A percentile compares a stretch with the other conserved stretches of the same genome.
Evolutionary conservation across 1,139 yeast species (phyloP).

Genomic region (Blastobotrys illinoisensis): DNA sequence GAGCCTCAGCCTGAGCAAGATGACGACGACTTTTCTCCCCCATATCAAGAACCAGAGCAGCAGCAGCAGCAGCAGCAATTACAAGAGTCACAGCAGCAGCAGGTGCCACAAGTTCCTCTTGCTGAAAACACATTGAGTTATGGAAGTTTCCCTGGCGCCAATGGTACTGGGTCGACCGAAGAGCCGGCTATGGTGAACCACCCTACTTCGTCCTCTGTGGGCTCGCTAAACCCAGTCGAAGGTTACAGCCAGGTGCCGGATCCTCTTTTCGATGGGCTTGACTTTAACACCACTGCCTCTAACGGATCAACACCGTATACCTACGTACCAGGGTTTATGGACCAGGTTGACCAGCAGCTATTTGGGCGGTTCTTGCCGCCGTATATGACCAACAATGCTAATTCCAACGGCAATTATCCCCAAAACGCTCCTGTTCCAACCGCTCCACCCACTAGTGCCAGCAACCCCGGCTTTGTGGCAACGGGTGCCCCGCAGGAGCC

Average conservation of each 20-base stretch:
- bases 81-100: no score
- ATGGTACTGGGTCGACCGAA: not conserved
- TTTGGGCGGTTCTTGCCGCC: slow-evolving; percentile 83
- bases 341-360: slow-evolving; percentile 73
- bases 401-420: not conserved
- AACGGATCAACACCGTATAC: slow-evolving; percentile 1
- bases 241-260: not conserved
- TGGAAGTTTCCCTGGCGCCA: not conserved
- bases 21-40: slow-evolving; percentile 3
- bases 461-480: not conserved
- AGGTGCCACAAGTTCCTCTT: no score
- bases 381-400: slow-evolving; percentile 47
- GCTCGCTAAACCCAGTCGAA: not conserved
- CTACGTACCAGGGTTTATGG: slow-evolving; percentile 77
- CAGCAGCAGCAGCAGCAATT: no score
- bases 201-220: not conserved
- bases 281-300: not conserved
- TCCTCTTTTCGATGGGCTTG: not conserved
- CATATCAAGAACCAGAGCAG: slow-evolving; percentile 14
- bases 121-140: not conserved
- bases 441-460: not conserved
- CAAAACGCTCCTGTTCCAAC: not conserved
- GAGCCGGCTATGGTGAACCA: not conserved
- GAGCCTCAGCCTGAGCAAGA: slow-evolving; percentile 29
- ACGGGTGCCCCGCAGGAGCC: not conserved